These are phyloP conservation scores for Cenchrus fungigraminus DNA, from an alignment of 176 grass and related monocot genomes.

Conservation along the genomic window DNA sequence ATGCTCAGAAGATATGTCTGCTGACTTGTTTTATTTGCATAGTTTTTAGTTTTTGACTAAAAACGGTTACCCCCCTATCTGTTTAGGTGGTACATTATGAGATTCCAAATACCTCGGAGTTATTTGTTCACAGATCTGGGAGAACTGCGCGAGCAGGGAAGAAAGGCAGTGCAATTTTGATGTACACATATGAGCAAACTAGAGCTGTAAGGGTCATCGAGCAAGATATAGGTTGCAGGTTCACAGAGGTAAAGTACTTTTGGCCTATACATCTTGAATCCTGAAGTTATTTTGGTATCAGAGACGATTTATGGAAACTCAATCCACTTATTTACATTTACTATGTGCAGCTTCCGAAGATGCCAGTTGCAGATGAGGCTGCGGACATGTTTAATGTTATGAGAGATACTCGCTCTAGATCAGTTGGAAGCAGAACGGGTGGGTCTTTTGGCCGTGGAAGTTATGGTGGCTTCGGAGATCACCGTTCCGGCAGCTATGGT, in stretches of 20 bases:
- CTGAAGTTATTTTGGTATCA: background rate
- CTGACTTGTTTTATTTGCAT: constrained; percentile 21
- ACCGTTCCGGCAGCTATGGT: constrained; percentile 47
- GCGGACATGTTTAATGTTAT: constrained; percentile 68
- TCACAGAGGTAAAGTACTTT: constrained; percentile 66
- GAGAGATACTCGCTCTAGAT: constrained; percentile 55
- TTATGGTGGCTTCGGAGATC: constrained; percentile 47
- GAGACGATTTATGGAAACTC: constrained; percentile 12
- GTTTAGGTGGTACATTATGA: constrained; percentile 86
- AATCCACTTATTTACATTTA: constrained; percentile 25
- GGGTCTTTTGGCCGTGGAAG: constrained; percentile 52
- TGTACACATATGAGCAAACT: constrained; percentile 74
- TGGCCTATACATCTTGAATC: constrained; percentile 17
- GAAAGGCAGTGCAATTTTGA: constrained; percentile 87
- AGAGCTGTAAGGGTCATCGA: constrained; percentile 81
- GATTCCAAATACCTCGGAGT: constrained; percentile 83
- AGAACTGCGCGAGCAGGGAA: constrained; percentile 93
- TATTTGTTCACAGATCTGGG: constrained; percentile 97
- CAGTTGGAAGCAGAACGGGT: constrained; percentile 46
- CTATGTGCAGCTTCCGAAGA: constrained; percentile 69
- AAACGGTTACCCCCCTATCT: constrained; percentile 25
- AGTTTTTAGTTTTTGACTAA: constrained; percentile 5
- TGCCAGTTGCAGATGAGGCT: constrained; percentile 55
- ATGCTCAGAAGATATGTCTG: background rate
- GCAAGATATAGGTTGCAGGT: constrained; percentile 85